Conservation (phyloP, 2,329 filamentous ascomycete genomes). For the Beauveria sp. region DNA sequence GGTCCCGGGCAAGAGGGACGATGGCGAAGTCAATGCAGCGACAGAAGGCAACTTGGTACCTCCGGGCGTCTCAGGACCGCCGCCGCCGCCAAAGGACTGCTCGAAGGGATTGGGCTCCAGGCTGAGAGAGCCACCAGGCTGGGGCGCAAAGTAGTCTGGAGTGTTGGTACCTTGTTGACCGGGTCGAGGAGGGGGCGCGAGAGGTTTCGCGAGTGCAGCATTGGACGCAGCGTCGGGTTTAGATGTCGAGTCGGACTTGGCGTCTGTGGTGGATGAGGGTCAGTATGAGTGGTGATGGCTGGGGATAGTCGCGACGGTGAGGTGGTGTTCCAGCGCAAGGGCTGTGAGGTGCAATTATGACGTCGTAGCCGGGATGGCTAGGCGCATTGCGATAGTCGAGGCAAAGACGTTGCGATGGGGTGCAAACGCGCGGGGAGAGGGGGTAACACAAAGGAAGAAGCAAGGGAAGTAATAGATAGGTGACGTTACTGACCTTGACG, state of each 20-base stretch:
- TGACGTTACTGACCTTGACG: constrained; percentile 32
- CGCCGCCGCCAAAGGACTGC: constrained; percentile 70
- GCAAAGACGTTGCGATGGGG: constrained; percentile 12
- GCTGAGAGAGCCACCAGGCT: constrained; percentile 49
- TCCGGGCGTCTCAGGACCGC: constrained; percentile 69
- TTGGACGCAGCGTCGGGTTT: constrained; percentile 47
- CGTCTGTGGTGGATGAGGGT: constrained; percentile 25
- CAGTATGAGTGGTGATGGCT: constrained; percentile 4
- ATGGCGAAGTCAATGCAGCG: constrained; percentile 83
- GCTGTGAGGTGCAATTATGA: background rate
- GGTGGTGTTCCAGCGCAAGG: constrained; percentile 3
- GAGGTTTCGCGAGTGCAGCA: constrained; percentile 54
- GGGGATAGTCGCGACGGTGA: background rate
- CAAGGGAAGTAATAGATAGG: background rate
- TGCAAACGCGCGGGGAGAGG: constrained; percentile 14
- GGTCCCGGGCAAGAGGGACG: constrained; percentile 66
- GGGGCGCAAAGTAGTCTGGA: constrained; percentile 61
- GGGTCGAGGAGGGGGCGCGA: constrained; percentile 64
- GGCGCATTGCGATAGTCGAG: constrained; percentile 12
- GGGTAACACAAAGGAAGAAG: background rate
- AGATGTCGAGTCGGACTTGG: constrained; percentile 37
- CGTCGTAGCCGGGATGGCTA: constrained; percentile 13
- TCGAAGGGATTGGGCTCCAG: constrained; percentile 96
- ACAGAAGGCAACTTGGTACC: constrained; percentile 80
- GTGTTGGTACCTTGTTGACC: constrained; percentile 46